phyloP scores from a whole-genome alignment of 192 early-diverging fungal species.

The Paraglomus occultum region DNA sequence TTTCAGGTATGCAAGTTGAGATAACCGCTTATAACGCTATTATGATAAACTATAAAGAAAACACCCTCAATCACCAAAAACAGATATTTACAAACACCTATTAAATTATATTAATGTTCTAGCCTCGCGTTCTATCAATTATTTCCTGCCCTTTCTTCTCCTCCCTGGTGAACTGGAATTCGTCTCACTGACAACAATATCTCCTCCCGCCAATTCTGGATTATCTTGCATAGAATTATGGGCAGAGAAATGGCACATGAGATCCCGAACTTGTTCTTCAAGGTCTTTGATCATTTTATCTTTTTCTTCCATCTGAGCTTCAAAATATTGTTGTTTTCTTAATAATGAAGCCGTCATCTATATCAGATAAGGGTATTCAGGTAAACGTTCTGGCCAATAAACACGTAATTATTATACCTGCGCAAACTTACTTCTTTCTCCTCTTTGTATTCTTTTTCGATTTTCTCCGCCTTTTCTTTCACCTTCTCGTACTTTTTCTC shows the following conservation, averaged over 20 bases:
- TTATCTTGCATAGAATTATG: constrained; percentile 59
- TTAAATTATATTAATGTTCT: too few relatives aligned
- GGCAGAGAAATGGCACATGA: constrained; percentile 86
- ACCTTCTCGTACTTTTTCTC: constrained; percentile 60
- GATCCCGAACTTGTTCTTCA: constrained; percentile 85
- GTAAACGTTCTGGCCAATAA: background rate
- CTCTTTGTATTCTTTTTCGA: constrained; percentile 65
- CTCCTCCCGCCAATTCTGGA: constrained; percentile 29
- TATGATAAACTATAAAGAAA: too few relatives aligned
- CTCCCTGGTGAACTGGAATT: background rate
- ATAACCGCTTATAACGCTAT: too few relatives aligned
- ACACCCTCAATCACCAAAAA: too few relatives aligned
- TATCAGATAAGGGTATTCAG: background rate
- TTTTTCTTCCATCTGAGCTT: constrained; percentile 53
- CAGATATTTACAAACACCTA: too few relatives aligned
- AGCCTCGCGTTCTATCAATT: too few relatives aligned
- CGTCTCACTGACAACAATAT: constrained; percentile 10
- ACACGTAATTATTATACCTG: constrained; percentile 5
- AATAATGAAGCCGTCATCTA: constrained; percentile 46
- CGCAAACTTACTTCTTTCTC: constrained; percentile 66
- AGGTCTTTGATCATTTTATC: constrained; percentile 64
- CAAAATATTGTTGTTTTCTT: constrained; percentile 64
- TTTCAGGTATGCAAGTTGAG: too few relatives aligned
- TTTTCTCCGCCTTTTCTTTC: constrained; percentile 48
- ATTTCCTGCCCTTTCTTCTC: background rate